phyloP scores from a whole-genome alignment of 371 early-diverging fungal species.

The Haplosporangium sp. region DNA sequence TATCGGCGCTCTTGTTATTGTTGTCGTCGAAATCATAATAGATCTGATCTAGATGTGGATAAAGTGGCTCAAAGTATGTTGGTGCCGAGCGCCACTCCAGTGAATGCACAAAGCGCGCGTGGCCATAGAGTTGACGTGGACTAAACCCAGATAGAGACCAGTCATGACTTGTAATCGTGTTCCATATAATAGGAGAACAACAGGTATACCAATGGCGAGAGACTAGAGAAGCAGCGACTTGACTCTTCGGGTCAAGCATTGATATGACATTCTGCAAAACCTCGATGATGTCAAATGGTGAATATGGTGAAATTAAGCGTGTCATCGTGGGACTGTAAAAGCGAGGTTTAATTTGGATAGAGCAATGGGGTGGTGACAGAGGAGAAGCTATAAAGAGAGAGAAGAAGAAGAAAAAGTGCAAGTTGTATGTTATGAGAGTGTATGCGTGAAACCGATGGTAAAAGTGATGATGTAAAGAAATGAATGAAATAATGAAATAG shows the following conservation, averaged over 20 bases:
- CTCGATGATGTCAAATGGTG: slow-evolving; percentile 30
- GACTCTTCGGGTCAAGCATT: slow-evolving; percentile 22
- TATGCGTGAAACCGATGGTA: not conserved
- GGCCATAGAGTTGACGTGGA: slow-evolving; percentile 14
- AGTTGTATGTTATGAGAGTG: not conserved
- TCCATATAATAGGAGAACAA: slow-evolving; percentile 35
- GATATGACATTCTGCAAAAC: slow-evolving; percentile 20
- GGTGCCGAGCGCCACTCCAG: slow-evolving; percentile 27
- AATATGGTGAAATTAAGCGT: not conserved
- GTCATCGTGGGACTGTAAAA: not conserved
- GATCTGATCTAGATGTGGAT: not conserved
- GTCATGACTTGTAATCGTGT: slow-evolving; percentile 14
- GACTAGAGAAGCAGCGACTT: slow-evolving; percentile 24
- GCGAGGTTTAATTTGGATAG: too few relatives aligned
- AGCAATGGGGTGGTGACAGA: not conserved
- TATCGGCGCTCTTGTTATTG: not conserved
- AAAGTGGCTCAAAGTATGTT: not conserved
- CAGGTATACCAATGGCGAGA: slow-evolving; percentile 29
- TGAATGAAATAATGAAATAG: not conserved
- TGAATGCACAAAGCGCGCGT: slow-evolving; percentile 28
- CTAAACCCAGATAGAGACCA: slow-evolving; percentile 23
- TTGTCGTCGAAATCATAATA: not conserved
- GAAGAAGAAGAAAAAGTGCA: not conserved
- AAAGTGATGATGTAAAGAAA: too few relatives aligned
- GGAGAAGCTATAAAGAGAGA: not conserved